phyloP scores from a whole-genome alignment of 2,329 filamentous ascomycete genomes.

The Aspergillus phoenicis region DNA sequence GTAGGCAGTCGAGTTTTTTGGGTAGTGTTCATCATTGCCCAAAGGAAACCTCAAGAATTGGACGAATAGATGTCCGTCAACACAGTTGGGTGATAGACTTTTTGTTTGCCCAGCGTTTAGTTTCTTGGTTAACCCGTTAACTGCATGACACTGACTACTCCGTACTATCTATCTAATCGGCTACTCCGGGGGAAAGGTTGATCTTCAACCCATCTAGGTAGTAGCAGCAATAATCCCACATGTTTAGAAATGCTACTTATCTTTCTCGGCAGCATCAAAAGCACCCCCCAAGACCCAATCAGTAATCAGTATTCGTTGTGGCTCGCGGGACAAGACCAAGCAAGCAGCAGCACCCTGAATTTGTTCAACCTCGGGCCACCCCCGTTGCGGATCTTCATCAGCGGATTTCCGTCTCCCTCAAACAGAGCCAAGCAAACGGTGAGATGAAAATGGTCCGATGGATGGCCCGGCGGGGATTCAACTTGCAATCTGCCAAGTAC shows the following conservation, averaged over 20 bases:
- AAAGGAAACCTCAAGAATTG: background rate
- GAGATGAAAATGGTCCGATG: constrained; percentile 3
- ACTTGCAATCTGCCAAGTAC: constrained; percentile 1
- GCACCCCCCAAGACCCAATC: too few species aligned
- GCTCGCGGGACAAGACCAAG: too few species aligned
- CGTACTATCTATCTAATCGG: background rate
- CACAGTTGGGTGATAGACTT: background rate
- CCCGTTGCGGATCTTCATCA: background rate
- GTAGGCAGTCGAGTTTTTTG: background rate
- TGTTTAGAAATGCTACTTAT: too few species aligned
- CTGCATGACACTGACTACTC: too few species aligned
- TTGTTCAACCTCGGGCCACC: too few species aligned
- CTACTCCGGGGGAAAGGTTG: background rate
- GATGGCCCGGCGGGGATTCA: background rate
- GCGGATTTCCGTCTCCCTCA: background rate
- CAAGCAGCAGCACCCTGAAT: too few species aligned
- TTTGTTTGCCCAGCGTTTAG: background rate
- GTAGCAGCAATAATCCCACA: too few species aligned
- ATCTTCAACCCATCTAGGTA: too few species aligned
- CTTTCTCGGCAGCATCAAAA: too few species aligned
- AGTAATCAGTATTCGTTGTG: too few species aligned
- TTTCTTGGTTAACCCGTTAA: too few species aligned
- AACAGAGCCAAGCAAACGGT: constrained; percentile 8
- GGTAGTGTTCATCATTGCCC: background rate
- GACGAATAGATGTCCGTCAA: background rate